Evolutionary conservation across 1,284 basidiomycete species (phyloP).

Genomic region (Heterobasidion parviporum): DNA sequence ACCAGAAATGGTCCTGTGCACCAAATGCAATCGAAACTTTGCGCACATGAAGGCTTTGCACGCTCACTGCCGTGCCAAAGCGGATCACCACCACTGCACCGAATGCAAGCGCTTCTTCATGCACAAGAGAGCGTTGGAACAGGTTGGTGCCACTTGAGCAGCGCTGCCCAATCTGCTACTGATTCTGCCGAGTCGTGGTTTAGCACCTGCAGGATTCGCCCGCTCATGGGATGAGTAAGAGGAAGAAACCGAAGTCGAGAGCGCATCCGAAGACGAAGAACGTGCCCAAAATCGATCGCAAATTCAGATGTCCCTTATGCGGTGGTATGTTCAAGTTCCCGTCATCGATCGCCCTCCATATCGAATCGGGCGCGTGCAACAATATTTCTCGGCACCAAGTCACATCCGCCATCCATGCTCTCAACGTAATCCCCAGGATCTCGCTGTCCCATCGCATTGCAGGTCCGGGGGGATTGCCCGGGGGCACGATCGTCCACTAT

Average conservation of each 20-base stretch:
- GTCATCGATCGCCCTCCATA: conserved; percentile 37
- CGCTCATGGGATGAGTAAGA: neutral
- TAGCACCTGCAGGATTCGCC: neutral
- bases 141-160: conserved; percentile 13
- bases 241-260: neutral
- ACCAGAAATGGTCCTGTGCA: neutral
- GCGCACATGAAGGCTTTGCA: neutral
- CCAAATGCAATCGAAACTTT: neutral
- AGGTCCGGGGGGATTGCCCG: conserved; percentile 20
- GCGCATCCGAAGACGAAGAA: neutral
- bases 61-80: conserved; percentile 4
- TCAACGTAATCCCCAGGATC: conserved; percentile 26
- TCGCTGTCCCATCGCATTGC: conserved; percentile 21
- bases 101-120: conserved; percentile 12
- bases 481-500: conserved; percentile 28
- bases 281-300: neutral
- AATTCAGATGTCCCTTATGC: conserved; percentile 35
- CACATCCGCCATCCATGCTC: conserved; percentile 23
- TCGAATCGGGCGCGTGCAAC: conserved; percentile 34
- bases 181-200: neutral
- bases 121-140: neutral
- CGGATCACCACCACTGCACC: conserved; percentile 16
- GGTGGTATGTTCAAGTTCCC: conserved; percentile 28
- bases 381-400: conserved; percentile 26
- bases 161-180: neutral